A percentile compares a stretch with the other conserved stretches of the same genome.
phyloP scores from a whole-genome alignment of 306 rosid genomes.

The Geum urbanum region DNA sequence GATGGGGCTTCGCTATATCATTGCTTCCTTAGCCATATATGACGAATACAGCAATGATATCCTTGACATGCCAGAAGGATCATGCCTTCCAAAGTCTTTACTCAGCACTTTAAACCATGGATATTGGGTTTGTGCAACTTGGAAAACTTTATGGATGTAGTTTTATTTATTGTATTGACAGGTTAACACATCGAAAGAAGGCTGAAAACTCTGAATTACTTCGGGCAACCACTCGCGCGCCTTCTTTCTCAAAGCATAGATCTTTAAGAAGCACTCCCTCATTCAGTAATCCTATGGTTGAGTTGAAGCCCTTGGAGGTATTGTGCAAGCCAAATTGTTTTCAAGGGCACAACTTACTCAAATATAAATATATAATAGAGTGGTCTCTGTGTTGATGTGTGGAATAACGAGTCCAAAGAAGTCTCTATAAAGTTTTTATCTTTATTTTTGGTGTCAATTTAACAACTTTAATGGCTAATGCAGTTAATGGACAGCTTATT shows the following conservation, averaged over 20 bases:
- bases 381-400: background rate
- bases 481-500: slow-evolving; percentile 72
- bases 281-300: slow-evolving; percentile 46
- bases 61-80: slow-evolving; percentile 93
- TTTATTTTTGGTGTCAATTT: slow-evolving; percentile 16
- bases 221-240: slow-evolving; percentile 19
- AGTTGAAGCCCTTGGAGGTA: slow-evolving; percentile 87
- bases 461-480: slow-evolving; percentile 27
- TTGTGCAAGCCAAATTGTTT: slow-evolving; percentile 5
- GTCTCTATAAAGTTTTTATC: slow-evolving; percentile 7
- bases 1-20: slow-evolving; percentile 54
- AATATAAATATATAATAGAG: background rate
- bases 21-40: slow-evolving; percentile 80
- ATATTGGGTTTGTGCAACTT: slow-evolving; percentile 4
- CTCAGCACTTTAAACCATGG: slow-evolving; percentile 20
- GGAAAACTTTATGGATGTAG: slow-evolving; percentile 17
- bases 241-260: slow-evolving; percentile 50
- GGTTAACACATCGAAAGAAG: slow-evolving; percentile 57
- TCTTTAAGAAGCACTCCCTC: slow-evolving; percentile 57
- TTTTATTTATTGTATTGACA: slow-evolving; percentile 22
- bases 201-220: slow-evolving; percentile 25
- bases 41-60: slow-evolving; percentile 93
- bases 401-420: background rate
- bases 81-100: slow-evolving; percentile 84
- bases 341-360: background rate